A percentile compares a stretch with the other conserved stretches of the same genome.
Evolutionary conservation across 164 flowering plant genomes (phyloP).

Genomic region (Stephania japonica): DNA sequence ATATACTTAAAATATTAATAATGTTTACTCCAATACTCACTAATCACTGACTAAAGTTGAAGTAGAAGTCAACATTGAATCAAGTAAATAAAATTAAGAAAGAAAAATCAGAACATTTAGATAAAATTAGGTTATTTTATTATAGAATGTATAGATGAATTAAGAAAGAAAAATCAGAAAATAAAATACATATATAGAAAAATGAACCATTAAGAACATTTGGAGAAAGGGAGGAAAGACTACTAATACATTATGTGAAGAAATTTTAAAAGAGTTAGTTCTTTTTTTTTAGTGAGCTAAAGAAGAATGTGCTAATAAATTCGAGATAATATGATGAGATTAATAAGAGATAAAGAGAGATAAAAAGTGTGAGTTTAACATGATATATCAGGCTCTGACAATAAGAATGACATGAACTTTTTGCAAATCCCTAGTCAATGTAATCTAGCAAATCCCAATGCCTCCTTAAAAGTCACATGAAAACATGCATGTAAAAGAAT

Average conservation of each 20-base stretch:
- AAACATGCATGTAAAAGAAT: too few species aligned
- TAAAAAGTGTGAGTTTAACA: background rate
- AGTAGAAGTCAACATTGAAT: background rate
- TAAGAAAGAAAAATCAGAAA: background rate
- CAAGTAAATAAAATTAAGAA: background rate
- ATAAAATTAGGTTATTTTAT: background rate
- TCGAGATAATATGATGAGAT: background rate
- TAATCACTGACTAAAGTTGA: background rate
- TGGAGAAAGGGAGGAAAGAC: background rate
- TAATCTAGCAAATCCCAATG: background rate
- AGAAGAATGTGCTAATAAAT: background rate
- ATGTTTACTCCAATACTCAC: background rate
- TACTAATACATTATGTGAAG: too few species aligned
- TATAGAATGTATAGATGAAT: background rate
- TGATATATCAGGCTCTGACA: background rate
- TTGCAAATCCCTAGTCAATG: background rate
- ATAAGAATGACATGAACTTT: background rate
- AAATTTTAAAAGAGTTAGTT: too few species aligned
- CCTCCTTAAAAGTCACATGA: background rate
- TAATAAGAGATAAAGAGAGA: background rate
- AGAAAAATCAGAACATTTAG: background rate
- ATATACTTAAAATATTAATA: background rate
- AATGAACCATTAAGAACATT: background rate
- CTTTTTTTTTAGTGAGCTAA: background rate
- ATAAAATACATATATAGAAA: background rate